Conservation (phyloP, 768 basidiomycete species). For the Panaeolus papilionaceus region DNA sequence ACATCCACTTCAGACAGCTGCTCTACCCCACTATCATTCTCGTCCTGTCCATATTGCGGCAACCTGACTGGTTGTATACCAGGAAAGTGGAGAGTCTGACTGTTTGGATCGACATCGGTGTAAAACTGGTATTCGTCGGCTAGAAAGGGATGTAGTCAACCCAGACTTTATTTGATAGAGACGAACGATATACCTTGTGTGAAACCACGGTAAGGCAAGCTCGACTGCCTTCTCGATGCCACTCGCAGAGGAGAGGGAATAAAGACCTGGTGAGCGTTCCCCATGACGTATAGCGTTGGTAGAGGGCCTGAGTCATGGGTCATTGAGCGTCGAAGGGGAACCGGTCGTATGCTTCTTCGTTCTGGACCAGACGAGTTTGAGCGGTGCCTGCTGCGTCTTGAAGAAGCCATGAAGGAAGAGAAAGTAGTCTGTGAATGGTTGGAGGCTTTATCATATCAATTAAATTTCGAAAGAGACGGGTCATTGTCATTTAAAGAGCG, state of each 20-base stretch:
- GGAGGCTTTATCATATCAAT: not conserved
- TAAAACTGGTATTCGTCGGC: not conserved
- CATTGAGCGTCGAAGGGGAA: not conserved
- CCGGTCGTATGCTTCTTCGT: not conserved
- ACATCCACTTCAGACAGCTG: not conserved
- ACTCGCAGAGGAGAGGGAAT: not conserved
- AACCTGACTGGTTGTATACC: not conserved
- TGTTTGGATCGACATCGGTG: not conserved
- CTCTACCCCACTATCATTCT: not conserved
- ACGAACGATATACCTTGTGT: not conserved
- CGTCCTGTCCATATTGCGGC: not conserved
- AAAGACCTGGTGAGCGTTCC: not conserved
- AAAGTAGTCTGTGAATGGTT: not conserved
- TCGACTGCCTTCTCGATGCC: not conserved
- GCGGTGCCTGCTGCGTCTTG: not conserved
- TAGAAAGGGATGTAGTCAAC: not conserved
- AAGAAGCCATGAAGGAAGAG: not conserved
- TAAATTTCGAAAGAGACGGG: not conserved
- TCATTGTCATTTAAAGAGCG: conserved; percentile 1
- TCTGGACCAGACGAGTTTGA: conserved; percentile 12
- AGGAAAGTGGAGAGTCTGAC: not conserved
- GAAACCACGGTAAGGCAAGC: not conserved
- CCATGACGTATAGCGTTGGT: not conserved
- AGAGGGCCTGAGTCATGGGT: not conserved
- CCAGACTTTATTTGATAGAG: not conserved